Percentiles rank a stretch among this genome's conserved stretches.
Evolutionary conservation across 495 filamentous ascomycete species (phyloP).

Genomic region (Pseudotulostoma volvatum): DNA sequence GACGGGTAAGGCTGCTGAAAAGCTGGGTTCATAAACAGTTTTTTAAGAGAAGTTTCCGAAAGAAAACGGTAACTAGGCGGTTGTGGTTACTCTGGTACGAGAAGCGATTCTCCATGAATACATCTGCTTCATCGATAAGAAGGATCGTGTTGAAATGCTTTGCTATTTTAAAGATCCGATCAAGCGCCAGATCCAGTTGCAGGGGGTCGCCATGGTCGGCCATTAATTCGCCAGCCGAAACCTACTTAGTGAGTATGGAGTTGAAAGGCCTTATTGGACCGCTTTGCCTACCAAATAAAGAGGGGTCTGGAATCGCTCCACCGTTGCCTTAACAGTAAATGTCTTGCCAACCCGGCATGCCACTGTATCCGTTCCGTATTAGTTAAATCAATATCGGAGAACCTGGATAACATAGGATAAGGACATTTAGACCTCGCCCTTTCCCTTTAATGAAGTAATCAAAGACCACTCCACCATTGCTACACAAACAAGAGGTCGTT

Average conservation of each 20-base stretch:
- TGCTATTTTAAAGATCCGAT: slow-evolving; percentile 4
- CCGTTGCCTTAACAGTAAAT: slow-evolving; percentile 10
- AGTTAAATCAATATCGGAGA: background rate
- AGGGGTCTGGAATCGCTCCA: slow-evolving; percentile 8
- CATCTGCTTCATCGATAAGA: slow-evolving; percentile 49
- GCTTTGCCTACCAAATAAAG: slow-evolving; percentile 11
- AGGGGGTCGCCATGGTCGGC: background rate
- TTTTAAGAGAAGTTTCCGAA: slow-evolving; percentile 26
- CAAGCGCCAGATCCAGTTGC: slow-evolving; percentile 1
- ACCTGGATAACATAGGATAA: too few species aligned
- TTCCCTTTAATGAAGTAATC: slow-evolving; percentile 2
- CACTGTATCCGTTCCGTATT: slow-evolving; percentile 4
- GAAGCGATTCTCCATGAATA: slow-evolving; percentile 45
- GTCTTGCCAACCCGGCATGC: slow-evolving; percentile 13
- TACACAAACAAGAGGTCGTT: background rate
- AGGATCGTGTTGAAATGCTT: slow-evolving; percentile 24
- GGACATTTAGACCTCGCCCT: slow-evolving; percentile 1
- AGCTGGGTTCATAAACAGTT: slow-evolving; percentile 34
- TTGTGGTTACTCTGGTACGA: slow-evolving; percentile 21
- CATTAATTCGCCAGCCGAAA: slow-evolving; percentile 1
- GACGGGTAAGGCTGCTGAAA: slow-evolving; percentile 36
- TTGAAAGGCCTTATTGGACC: slow-evolving; percentile 4
- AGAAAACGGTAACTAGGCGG: too few species aligned
- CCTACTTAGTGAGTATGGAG: background rate
- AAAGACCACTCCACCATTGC: background rate